These are phyloP conservation scores for Nematocida sp. DNA, from an alignment of 371 early-diverging fungal species.

Conservation along the genomic window DNA sequence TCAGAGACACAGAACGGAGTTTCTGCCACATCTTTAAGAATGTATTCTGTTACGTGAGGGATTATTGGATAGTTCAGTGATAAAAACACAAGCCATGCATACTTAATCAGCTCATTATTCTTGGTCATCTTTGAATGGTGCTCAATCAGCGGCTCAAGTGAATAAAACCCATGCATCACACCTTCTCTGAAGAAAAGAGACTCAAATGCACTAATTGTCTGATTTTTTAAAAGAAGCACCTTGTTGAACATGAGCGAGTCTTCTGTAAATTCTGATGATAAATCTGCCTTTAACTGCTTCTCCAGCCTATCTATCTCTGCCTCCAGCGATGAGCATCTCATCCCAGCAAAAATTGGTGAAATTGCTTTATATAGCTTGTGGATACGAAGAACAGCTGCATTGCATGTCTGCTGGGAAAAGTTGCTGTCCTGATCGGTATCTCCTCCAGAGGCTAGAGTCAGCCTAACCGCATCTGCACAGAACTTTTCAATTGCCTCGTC, in stretches of 20 bases:
- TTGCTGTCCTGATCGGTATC: conserved; percentile 97
- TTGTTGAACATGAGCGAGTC: conserved; percentile 63
- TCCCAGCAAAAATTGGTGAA: neutral
- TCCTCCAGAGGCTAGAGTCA: conserved; percentile 88
- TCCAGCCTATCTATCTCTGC: conserved; percentile 9
- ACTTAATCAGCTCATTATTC: conserved; percentile 16
- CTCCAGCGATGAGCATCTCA: neutral
- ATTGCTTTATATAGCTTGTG: conserved; percentile 78
- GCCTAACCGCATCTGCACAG: conserved; percentile 92
- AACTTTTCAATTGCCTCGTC: conserved; percentile 79
- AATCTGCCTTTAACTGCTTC: conserved; percentile 1
- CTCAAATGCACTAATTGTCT: conserved; percentile 77
- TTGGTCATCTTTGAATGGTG: conserved; percentile 57
- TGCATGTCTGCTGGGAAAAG: conserved; percentile 90
- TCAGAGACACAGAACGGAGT: neutral
- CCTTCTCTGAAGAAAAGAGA: conserved; percentile 84
- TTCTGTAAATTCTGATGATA: conserved; percentile 36
- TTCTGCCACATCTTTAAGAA: neutral
- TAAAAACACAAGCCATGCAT: conserved; percentile 28
- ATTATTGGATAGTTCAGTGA: conserved; percentile 49
- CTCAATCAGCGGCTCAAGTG: conserved; percentile 82
- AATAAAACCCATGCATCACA: conserved; percentile 85
- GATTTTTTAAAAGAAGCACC: conserved; percentile 60
- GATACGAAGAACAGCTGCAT: conserved; percentile 87
- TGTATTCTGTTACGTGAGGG: conserved; percentile 46